Percentiles rank a stretch among this genome's conserved stretches.
phyloP scores from a whole-genome alignment of 352 stramenopile genomes.

The Pythium dissimile region DNA sequence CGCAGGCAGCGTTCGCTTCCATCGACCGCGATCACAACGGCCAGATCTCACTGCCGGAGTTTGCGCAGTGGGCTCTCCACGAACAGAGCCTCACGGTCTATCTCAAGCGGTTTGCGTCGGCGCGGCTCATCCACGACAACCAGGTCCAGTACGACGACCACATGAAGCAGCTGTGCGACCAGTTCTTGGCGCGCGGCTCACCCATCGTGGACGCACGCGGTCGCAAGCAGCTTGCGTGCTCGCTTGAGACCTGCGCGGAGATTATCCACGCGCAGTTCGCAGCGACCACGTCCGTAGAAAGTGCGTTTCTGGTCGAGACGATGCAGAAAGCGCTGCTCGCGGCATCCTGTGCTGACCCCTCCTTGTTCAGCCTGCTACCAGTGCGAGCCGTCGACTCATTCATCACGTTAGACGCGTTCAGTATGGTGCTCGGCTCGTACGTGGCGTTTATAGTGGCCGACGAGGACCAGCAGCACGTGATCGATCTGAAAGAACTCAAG shows the following conservation, averaged over 20 bases:
- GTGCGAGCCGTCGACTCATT: not conserved
- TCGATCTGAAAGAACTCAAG: constrained; percentile 54
- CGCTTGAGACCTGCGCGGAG: constrained; percentile 30
- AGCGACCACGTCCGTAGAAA: constrained; percentile 26
- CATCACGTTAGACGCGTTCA: constrained; percentile 58
- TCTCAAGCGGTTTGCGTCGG: constrained; percentile 56
- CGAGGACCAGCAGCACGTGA: constrained; percentile 49
- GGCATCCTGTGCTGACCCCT: not conserved
- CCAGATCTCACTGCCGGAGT: constrained; percentile 61
- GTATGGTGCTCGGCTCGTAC: constrained; percentile 54
- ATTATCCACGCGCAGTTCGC: constrained; percentile 43
- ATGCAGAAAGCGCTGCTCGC: constrained; percentile 38
- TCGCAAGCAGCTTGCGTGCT: constrained; percentile 39
- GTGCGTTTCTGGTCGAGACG: constrained; percentile 37
- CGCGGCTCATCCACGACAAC: constrained; percentile 66
- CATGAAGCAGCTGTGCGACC: constrained; percentile 45
- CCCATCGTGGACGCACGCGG: constrained; percentile 4
- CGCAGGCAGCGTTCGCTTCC: constrained; percentile 41
- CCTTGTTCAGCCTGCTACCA: not conserved
- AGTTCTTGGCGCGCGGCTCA: constrained; percentile 39
- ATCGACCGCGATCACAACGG: constrained; percentile 54
- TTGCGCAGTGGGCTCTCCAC: constrained; percentile 49
- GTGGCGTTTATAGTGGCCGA: constrained; percentile 62
- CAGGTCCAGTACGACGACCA: constrained; percentile 59
- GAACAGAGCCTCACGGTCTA: constrained; percentile 52